These are phyloP conservation scores for Parietaria judaica DNA, from an alignment of 306 rosid genomes.

Conservation along the genomic window DNA sequence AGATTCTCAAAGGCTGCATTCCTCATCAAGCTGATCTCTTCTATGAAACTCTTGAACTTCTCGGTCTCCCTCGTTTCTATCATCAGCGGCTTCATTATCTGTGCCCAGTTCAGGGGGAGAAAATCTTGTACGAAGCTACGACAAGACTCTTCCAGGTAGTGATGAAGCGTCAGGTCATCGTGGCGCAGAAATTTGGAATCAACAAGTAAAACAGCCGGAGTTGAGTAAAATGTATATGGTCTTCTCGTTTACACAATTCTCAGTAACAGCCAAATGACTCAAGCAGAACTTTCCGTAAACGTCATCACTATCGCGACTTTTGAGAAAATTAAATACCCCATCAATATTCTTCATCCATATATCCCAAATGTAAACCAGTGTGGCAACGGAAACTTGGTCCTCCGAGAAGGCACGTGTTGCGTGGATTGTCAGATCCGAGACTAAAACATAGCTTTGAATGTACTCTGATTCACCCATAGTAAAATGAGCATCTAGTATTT, in stretches of 20 bases:
- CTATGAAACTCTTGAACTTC: slow-evolving; percentile 17
- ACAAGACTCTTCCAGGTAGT: slow-evolving; percentile 16
- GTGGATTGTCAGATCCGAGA: slow-evolving; percentile 10
- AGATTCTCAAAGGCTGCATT: slow-evolving; percentile 30
- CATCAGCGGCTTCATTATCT: slow-evolving; percentile 27
- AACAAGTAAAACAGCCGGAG: slow-evolving; percentile 27
- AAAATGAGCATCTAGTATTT: slow-evolving; percentile 43
- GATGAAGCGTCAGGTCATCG: background rate
- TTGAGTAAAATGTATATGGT: slow-evolving; percentile 24
- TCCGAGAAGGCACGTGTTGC: slow-evolving; percentile 19
- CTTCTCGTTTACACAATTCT: slow-evolving; percentile 10
- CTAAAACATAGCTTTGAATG: slow-evolving; percentile 25
- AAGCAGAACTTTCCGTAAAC: slow-evolving; percentile 33
- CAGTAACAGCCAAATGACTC: slow-evolving; percentile 41
- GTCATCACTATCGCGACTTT: slow-evolving; percentile 21
- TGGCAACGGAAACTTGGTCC: slow-evolving; percentile 37
- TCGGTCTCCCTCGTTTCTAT: slow-evolving; percentile 28
- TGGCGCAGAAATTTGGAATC: slow-evolving; percentile 1
- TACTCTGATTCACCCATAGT: slow-evolving; percentile 17
- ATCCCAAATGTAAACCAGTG: slow-evolving; percentile 55
- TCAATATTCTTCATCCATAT: slow-evolving; percentile 42
- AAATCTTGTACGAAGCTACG: slow-evolving; percentile 12
- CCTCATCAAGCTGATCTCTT: slow-evolving; percentile 8
- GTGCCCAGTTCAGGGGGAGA: slow-evolving; percentile 36
- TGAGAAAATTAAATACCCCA: slow-evolving; percentile 28